Base-by-base conservation (phyloP, 169 alveolate species). In the Eimeria praecox region DNA sequence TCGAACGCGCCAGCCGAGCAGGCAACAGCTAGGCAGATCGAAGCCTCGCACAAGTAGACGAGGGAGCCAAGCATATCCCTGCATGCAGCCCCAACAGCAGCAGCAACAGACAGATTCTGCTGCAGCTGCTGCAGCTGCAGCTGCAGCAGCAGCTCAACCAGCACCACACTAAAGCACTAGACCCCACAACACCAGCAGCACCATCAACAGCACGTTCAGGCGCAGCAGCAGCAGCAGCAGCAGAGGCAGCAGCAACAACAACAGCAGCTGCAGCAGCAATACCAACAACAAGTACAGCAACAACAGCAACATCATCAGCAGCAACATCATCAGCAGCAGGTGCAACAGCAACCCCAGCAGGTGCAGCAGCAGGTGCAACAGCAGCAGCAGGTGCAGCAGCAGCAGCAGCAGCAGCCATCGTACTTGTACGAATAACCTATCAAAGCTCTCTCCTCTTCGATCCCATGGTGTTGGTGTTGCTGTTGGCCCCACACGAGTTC, bases 51-150 rank as follows among this genome's bases (percentile, higher is more conserved):
- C 85, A 49, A 88, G 85, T 44, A 88, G 82, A 18, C 62, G 73
- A 59, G 94, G 64, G 5, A 88, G 85, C 94, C 94, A 88, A 3
- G 82, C 62, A 56, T 88, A 88, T 0, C 94, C 94, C 94, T 88
- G 94, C 73, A 56, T 27, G 59, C 93, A 86, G 35, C 22, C 38
- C 44, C 71, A 27, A 49, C 73, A 83, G 71, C 14, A 40, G 9
- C 0, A 35, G 54, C 59, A 30, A 40, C n/a, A 5, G 22, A 38
- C n/a, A 46, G 49, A 71, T 4, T 27, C 44, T 83, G 91, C 35
- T 49, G 30, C 69, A 83, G 27, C 75, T 49, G 35, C 38, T 14
- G 90, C 30, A 80, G 40, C 46, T 6, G 87, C 59, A 4, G 62
- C 69, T 12, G 69, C 90, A 46, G 44, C 66, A 80, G 40, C 66